Evolutionary conservation across 2,329 filamentous ascomycete species (phyloP), one percentile per base, ranked within the genome.

Genomic region (Xylogone sp.): DNA sequence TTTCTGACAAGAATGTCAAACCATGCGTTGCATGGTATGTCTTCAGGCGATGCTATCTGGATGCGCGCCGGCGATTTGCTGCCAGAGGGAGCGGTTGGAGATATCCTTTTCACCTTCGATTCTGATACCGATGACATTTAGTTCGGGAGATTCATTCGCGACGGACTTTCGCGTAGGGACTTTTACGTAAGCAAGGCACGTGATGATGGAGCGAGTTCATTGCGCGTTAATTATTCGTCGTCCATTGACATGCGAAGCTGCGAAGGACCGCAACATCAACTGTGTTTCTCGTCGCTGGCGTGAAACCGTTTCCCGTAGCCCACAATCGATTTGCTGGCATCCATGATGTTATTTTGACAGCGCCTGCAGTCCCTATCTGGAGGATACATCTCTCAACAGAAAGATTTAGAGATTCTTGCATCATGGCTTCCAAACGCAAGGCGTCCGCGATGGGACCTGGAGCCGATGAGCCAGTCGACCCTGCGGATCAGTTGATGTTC

Each of bases 371-470:
- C 24, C 5, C 24, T 27, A 10, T 27, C 24, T 27, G 10, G 24
- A 27, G 24, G 24, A 27, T 27, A 27, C 24, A 39, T 39, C 5
- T 39, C 5, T 6, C 34, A 18, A 16, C 19, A n/a, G 43, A 8
- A n/a, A n/a, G 43, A 45, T 19, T 29, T 21, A 22, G 39, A 19
- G 45, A 42, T 50, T 18, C 27, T 21, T 22, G 44, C 52, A 58
- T 44, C n/a, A 97, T 97, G 93, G 87, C 93, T n/a, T 84, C 90
- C 50, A 97, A 97, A 73, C 84, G 93, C 64, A 97, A 97, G 71
- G 88, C 87, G 45, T 81, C 83, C 52, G 87, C 87, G 9, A 87
- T 95, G 78, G 82, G 83, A 49, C 69, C 76, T 4, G 73, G 71
- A 13, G 80, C 85, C 42, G 90, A 97, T 52, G 91, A 97, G 64